Conservation (phyloP, 495 filamentous ascomycete genomes). For the Monascus purpureus region DNA sequence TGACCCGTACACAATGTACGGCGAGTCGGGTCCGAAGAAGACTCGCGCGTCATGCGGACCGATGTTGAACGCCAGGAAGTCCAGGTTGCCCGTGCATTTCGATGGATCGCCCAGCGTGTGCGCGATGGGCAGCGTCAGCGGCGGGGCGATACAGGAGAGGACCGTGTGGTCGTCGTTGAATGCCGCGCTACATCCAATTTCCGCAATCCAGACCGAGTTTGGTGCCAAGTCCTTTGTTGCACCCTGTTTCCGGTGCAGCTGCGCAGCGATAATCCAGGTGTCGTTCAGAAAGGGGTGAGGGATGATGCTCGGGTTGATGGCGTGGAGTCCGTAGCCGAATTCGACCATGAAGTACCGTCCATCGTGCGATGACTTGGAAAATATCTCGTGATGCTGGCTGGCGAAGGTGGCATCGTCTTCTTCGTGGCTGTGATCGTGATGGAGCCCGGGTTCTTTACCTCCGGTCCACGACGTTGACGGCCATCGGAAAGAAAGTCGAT, state of each 20-base stretch:
- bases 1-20: conserved; percentile 34
- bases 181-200: conserved; percentile 31
- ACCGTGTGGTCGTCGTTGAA: conserved; percentile 18
- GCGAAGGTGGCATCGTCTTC: background rate
- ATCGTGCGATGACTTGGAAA: conserved; percentile 26
- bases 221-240: background rate
- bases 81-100: conserved; percentile 26
- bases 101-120: conserved; percentile 18
- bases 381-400: conserved; percentile 15
- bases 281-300: conserved; percentile 29
- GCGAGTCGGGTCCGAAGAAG: conserved; percentile 33
- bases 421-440: background rate
- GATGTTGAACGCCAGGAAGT: conserved; percentile 17
- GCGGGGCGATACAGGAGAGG: conserved; percentile 23
- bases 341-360: conserved; percentile 27
- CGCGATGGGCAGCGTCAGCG: conserved; percentile 24
- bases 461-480: background rate
- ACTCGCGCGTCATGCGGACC: conserved; percentile 40
- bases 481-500: background rate
- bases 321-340: conserved; percentile 15
- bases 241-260: conserved; percentile 11
- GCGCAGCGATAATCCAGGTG: conserved; percentile 34
- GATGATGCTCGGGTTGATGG: conserved; percentile 40
- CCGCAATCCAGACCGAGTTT: conserved; percentile 13
- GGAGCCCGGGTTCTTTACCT: too few relatives aligned